Evolutionary conservation across 176 grass and related monocot species (phyloP), one percentile per base, ranked within the genome.

Genomic region (Pontederia paniculata): DNA sequence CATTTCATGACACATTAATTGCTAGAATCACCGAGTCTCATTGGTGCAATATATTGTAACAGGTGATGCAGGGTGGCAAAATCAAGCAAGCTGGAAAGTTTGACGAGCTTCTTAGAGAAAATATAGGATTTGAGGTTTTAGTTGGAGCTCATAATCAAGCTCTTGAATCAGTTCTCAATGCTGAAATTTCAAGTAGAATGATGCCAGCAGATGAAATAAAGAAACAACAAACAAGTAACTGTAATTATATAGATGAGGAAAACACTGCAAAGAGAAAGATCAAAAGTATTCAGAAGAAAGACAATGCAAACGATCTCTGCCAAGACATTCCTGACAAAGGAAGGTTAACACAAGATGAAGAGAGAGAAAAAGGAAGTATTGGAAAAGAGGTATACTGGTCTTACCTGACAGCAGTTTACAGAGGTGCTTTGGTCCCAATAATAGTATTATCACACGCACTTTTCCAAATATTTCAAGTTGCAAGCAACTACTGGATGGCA

Each of bases 401-500:
- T 10, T 98, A 98, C 78, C 62, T 98, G 65, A 91, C 56, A 50
- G 83, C 83, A 48, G 72, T 84, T 74, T 66, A 80, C 41, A 77
- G 83, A 17, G 93, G 93, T 49, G 77, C 86, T 19, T 76, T 91
- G 55, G 69, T 86, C 37, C 93, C 93, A 18, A 12, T 91, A 63
- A 88, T 78, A 60, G 50, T 98, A 21, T 64, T 58, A 37, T 69
- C 83, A 47, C 93, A 98, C 44, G 69, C 81, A 53, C 71, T 84
- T 55, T 98, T 98, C 73, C 86, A 91, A 70, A 73, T 76, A 74
- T 70, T 91, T 12, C 93, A 88, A 51, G 72, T 91, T 43, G 86
- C 93, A 41, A 98, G 93, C 77, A 98, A 98, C 77, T 98, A 91
- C 49, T 98, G 93, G 93, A 98, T 98, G 78, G 83, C 93, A 58